Conservation (phyloP, 1,284 basidiomycete species). For the Puccinia triticina region DNA sequence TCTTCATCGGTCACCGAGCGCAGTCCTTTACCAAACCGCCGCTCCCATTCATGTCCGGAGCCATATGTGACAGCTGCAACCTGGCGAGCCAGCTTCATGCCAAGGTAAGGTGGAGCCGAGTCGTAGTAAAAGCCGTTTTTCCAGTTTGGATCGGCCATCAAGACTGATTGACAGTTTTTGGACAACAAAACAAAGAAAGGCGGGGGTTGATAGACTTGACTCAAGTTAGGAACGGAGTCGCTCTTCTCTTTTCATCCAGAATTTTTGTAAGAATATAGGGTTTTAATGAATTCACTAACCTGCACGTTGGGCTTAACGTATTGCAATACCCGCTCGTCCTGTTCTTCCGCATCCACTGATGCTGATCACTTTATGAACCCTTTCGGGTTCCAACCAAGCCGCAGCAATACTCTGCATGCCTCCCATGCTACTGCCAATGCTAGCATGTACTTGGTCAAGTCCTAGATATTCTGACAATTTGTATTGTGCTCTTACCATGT, state of each 20-base stretch:
- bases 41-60: conserved; percentile 98
- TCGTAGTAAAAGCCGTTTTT: conserved; percentile 95
- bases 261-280: background rate
- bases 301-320: conserved; percentile 89
- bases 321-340: conserved; percentile 86
- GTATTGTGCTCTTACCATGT: conserved; percentile 94
- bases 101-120: conserved; percentile 87
- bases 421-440: conserved; percentile 92
- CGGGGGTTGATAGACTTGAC: background rate
- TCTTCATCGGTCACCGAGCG: conserved; percentile 51
- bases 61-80: conserved; percentile 99
- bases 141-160: conserved; percentile 99
- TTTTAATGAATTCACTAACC: conserved; percentile 52
- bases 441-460: conserved; percentile 84
- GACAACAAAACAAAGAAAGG: background rate
- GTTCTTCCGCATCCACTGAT: conserved; percentile 92
- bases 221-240: background rate
- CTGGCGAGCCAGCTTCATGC: conserved; percentile 98
- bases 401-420: conserved; percentile 96
- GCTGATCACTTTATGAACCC: conserved; percentile 84
- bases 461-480: conserved; percentile 79
- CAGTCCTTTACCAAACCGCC: conserved; percentile 79
- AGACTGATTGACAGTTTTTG: conserved; percentile 66
- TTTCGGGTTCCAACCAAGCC: conserved; percentile 84
- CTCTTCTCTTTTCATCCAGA: background rate